phyloP scores from a whole-genome alignment of 306 rosid species.

The Dryas alaskensis region DNA sequence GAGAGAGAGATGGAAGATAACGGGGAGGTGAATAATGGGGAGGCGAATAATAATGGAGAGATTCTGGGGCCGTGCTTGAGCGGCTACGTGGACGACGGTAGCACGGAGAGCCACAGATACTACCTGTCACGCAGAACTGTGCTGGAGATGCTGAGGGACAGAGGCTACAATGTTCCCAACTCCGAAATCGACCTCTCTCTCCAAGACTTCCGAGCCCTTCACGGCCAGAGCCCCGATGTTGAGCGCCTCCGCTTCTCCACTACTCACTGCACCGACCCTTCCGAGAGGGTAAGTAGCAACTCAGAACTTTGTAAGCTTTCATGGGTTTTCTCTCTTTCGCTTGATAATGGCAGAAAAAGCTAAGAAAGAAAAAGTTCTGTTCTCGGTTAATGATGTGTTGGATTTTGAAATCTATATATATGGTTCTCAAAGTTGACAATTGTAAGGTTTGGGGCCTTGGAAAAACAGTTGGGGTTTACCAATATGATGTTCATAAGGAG shows the following conservation, averaged over 20 bases:
- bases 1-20: constrained; percentile 21
- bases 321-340: neutral
- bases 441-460: neutral
- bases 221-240: constrained; percentile 49
- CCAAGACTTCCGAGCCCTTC: constrained; percentile 52
- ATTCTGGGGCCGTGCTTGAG: constrained; percentile 43
- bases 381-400: neutral
- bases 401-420: neutral
- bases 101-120: constrained; percentile 68
- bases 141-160: constrained; percentile 80
- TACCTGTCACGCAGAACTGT: constrained; percentile 65
- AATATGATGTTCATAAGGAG: neutral
- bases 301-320: neutral
- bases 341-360: neutral
- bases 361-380: neutral
- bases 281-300: constrained; percentile 44
- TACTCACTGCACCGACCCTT: constrained; percentile 55
- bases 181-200: constrained; percentile 59
- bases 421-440: neutral
- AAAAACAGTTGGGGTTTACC: neutral
- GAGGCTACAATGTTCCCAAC: constrained; percentile 63
- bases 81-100: constrained; percentile 50
- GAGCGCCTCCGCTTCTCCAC: constrained; percentile 76
- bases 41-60: neutral
- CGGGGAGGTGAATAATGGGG: constrained; percentile 18